phyloP scores from a whole-genome alignment of 2,329 filamentous ascomycete genomes.

The Hypoxylon sp. region DNA sequence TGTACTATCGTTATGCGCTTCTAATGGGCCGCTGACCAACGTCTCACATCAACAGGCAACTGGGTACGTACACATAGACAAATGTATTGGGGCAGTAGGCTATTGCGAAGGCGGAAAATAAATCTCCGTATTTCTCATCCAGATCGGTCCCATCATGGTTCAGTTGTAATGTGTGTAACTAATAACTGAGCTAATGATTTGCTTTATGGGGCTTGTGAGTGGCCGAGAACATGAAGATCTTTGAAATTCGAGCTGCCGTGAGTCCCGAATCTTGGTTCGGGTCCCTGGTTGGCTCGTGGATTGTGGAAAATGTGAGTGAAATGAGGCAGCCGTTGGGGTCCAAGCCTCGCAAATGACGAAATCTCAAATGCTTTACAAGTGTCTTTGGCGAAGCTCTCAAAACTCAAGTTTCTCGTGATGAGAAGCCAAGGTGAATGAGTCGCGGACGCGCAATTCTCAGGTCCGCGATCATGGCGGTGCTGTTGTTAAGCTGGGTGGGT shows the following conservation, averaged over 20 bases:
- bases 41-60: background rate
- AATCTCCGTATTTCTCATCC: slow-evolving; percentile 33
- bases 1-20: background rate
- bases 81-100: slow-evolving; percentile 8
- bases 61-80: background rate
- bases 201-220: slow-evolving; percentile 25
- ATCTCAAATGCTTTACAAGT: background rate
- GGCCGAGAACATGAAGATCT: slow-evolving; percentile 24
- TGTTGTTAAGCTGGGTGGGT: slow-evolving; percentile 5
- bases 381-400: background rate
- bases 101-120: slow-evolving; percentile 20
- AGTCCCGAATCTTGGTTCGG: slow-evolving; percentile 31
- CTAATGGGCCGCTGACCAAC: background rate
- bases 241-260: slow-evolving; percentile 46
- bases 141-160: slow-evolving; percentile 24
- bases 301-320: background rate
- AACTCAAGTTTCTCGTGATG: slow-evolving; percentile 8
- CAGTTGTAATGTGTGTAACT: slow-evolving; percentile 15
- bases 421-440: slow-evolving; percentile 1
- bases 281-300: slow-evolving; percentile 10
- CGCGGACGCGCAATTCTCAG: slow-evolving; percentile 33
- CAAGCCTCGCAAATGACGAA: slow-evolving; percentile 41
- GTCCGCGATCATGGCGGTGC: slow-evolving; percentile 35
- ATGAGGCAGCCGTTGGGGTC: slow-evolving; percentile 25
- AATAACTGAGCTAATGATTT: slow-evolving; percentile 26